Evolutionary conservation across 202 grass and related monocot genomes (phyloP), one percentile per base, ranked within the genome.

Genomic region (Carex arenaria): DNA sequence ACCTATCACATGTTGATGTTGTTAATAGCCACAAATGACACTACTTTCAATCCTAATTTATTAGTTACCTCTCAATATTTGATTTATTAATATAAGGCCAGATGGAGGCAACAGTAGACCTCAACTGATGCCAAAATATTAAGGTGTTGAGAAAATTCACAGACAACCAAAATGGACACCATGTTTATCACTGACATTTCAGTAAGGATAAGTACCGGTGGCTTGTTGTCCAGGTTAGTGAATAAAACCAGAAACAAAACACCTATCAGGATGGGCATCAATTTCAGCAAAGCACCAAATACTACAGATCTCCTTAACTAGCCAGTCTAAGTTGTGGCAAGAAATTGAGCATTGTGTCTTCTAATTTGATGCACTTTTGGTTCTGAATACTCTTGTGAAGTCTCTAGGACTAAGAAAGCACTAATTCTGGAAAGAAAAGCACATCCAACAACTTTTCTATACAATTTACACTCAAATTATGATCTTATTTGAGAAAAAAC

Each of bases 1-100:
- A 98, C 74, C 95, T 95, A 84, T 68, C 87, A 81, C 68, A 72
- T 19, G 13, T 63, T 30, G 15, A 80, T 84, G 61, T 81, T 61
- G 20, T 60, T 26, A 64, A 47, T 51, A 65, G 12, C 5, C 10
- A 66, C 61, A 40, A 13, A 34, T 66, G 26, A 61, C 11, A 51
- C n/a, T 31, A 76, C 23, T 30, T 61, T 65, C 15, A 56, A 30
- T 85, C 3, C 4, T 79, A 52, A 32, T 66, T 36, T 18, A 36
- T 76, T 20, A 10, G 49, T 43, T 9, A 3, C 10, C 64, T 80
- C 18, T 23, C 57, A 64, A 3, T 26, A 36, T 63, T 26, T 26
- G 38, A 63, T 42, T 38, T 32, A 56, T 63, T 61, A 61, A 79
- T 61, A 40, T 13, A 19, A 26, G 19, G 42, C 42, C 69, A 72